Conservation (phyloP, 2,329 filamentous ascomycete genomes). For the Calonectria montana region DNA sequence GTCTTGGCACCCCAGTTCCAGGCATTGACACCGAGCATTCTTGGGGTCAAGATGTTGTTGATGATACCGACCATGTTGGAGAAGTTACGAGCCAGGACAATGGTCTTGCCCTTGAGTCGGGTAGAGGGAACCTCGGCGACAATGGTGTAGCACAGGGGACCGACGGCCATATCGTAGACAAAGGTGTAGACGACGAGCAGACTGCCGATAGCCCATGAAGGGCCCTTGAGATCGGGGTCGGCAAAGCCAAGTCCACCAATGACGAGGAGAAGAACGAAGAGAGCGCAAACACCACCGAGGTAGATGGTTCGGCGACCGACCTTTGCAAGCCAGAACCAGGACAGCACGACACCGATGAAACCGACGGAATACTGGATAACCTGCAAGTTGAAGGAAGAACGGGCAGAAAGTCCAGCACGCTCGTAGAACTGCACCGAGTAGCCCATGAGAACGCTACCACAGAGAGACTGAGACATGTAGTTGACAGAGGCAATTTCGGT, state of each 20-base stretch:
- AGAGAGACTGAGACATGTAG: constrained; percentile 53
- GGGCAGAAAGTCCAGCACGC: constrained; percentile 52
- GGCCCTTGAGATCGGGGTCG: constrained; percentile 47
- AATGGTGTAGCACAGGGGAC: constrained; percentile 81
- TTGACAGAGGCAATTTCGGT: constrained; percentile 59
- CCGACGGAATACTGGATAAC: constrained; percentile 58
- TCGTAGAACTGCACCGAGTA: constrained; percentile 67
- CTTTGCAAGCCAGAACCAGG: constrained; percentile 56
- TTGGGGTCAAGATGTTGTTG: constrained; percentile 57
- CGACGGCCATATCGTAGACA: constrained; percentile 52
- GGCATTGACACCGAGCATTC: constrained; percentile 56
- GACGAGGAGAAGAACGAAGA: constrained; percentile 53
- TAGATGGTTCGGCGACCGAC: constrained; percentile 59
- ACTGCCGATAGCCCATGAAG: constrained; percentile 59
- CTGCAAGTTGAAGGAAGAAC: constrained; percentile 50
- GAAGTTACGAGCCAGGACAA: constrained; percentile 57
- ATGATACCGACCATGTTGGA: constrained; percentile 63
- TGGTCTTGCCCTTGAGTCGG: constrained; percentile 57
- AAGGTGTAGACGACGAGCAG: constrained; percentile 58
- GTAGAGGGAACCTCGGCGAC: constrained; percentile 67
- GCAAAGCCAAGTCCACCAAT: constrained; percentile 65
- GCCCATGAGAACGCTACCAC: constrained; percentile 60
- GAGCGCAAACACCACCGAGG: constrained; percentile 60
- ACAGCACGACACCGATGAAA: constrained; percentile 56
- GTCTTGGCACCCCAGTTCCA: constrained; percentile 61